A percentile compares a stretch with the other conserved stretches of the same genome.
These are phyloP conservation scores for Xerocomus potaroensis DNA, from an alignment of 768 basidiomycete genomes.

Conservation along the genomic window DNA sequence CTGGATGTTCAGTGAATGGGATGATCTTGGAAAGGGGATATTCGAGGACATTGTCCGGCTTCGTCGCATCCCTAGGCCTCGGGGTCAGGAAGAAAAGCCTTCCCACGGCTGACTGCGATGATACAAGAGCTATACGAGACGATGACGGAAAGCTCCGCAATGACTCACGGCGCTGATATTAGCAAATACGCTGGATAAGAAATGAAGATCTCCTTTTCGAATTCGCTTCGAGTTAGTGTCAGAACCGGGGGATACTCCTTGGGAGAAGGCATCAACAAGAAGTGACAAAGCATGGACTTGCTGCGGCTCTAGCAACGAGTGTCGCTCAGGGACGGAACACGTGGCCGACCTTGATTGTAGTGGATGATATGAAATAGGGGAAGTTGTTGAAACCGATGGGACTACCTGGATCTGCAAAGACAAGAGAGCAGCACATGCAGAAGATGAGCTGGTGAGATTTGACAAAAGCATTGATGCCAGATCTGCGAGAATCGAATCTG, in stretches of 20 bases:
- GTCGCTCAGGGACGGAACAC: slow-evolving; percentile 67
- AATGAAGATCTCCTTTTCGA: slow-evolving; percentile 81
- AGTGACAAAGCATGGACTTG: slow-evolving; percentile 69
- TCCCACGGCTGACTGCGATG: slow-evolving; percentile 62
- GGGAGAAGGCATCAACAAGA: slow-evolving; percentile 85
- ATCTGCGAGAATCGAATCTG: slow-evolving; percentile 87
- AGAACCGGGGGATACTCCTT: slow-evolving; percentile 58
- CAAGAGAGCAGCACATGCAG: slow-evolving; percentile 61
- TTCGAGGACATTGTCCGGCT: slow-evolving; percentile 47
- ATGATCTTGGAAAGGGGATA: slow-evolving; percentile 82
- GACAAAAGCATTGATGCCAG: slow-evolving; percentile 96
- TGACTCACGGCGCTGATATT: slow-evolving; percentile 75
- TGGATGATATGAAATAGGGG: slow-evolving; percentile 62
- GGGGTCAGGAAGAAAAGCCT: slow-evolving; percentile 79
- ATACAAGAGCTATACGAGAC: slow-evolving; percentile 1
- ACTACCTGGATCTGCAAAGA: slow-evolving; percentile 64
- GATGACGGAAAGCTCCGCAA: neutral
- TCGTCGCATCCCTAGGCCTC: slow-evolving; percentile 45
- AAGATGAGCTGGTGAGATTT: slow-evolving; percentile 79
- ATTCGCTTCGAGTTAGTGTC: slow-evolving; percentile 44
- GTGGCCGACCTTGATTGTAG: slow-evolving; percentile 78
- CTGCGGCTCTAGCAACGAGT: slow-evolving; percentile 50
- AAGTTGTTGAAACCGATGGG: slow-evolving; percentile 34
- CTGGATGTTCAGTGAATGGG: slow-evolving; percentile 85
- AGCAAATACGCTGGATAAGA: slow-evolving; percentile 91